These are phyloP conservation scores for Umbelopsis vinacea DNA, from an alignment of 192 early-diverging fungal genomes.

Conservation along the genomic window DNA sequence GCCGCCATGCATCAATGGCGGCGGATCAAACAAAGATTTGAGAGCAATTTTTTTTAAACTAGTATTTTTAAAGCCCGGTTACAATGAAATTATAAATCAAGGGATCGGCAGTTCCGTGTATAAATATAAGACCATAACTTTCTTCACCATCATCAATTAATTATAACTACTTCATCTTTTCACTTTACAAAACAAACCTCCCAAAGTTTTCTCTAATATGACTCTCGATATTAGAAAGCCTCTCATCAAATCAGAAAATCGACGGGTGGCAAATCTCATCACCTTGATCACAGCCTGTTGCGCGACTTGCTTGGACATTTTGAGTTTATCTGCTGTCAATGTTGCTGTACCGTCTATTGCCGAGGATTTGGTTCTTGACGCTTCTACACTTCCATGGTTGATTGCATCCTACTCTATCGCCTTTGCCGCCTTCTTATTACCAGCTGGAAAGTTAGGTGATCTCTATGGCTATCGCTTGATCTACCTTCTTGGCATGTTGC, in stretches of 20 bases:
- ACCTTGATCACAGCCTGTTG: constrained; percentile 37
- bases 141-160: no score
- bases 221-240: no score
- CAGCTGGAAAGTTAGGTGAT: constrained; percentile 44
- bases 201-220: neutral
- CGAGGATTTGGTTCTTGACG: neutral
- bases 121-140: no score
- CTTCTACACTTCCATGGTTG: constrained; percentile 25
- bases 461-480: constrained; percentile 42
- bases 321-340: constrained; percentile 48
- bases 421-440: constrained; percentile 39
- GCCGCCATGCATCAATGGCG: no score
- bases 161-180: no score
- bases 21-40: no score
- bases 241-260: neutral
- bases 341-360: constrained; percentile 44
- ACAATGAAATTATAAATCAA: no score
- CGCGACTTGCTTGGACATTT: constrained; percentile 44
- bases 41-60: no score
- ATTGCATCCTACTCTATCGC: constrained; percentile 40
- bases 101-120: no score
- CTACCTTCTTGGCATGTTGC: constrained; percentile 38
- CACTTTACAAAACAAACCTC: no score
- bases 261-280: constrained; percentile 16
- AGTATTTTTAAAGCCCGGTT: no score